Percentiles rank a stretch among this genome's conserved stretches.
phyloP scores from a whole-genome alignment of 225 moss, liverwort and hornwort species.

The Bryoerythrophyllum caledonicum region DNA sequence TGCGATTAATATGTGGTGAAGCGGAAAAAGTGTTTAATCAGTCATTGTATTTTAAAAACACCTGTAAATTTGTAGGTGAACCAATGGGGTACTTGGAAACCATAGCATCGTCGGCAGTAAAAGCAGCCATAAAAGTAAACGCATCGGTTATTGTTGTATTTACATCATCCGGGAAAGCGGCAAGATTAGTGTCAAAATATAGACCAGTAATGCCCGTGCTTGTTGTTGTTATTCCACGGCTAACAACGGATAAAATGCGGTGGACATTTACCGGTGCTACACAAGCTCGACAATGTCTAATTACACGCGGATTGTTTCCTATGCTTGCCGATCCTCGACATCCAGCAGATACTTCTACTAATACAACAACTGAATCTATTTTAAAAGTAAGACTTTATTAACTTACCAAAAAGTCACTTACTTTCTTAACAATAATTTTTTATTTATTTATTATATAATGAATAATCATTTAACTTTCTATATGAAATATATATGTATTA shows the following conservation, averaged over 20 bases:
- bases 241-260: slow-evolving; percentile 48
- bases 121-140: slow-evolving; percentile 54
- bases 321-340: slow-evolving; percentile 63
- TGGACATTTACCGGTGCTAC: slow-evolving; percentile 53
- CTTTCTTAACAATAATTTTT: too few relatives aligned
- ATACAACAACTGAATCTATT: slow-evolving; percentile 72
- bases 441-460: neutral
- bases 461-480: too few relatives aligned
- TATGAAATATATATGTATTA: too few relatives aligned
- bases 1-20: slow-evolving; percentile 49
- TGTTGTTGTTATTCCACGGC: slow-evolving; percentile 41
- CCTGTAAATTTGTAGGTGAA: slow-evolving; percentile 45
- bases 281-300: slow-evolving; percentile 58
- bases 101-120: slow-evolving; percentile 52
- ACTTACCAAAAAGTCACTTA: too few relatives aligned
- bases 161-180: slow-evolving; percentile 57
- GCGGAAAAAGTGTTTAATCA: slow-evolving; percentile 67
- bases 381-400: slow-evolving; percentile 34
- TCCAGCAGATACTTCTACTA: slow-evolving; percentile 41
- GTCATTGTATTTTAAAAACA: slow-evolving; percentile 35
- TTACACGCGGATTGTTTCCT: slow-evolving; percentile 49
- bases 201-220: slow-evolving; percentile 46
- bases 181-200: slow-evolving; percentile 52
- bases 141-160: slow-evolving; percentile 60
- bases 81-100: slow-evolving; percentile 54